Evolutionary conservation across 306 rosid species (phyloP).

Genomic region (Prunus mume): DNA sequence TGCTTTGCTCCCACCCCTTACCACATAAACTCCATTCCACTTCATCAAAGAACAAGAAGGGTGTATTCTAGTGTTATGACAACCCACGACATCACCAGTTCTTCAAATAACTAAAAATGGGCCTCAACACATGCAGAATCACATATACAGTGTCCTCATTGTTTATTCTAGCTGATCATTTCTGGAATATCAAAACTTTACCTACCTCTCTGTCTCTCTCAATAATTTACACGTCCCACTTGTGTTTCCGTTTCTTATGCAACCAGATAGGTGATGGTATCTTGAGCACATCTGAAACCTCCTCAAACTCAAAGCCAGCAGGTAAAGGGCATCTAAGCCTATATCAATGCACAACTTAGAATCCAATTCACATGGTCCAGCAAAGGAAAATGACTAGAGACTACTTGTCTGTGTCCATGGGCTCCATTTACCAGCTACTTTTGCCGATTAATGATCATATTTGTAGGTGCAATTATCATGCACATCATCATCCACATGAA

Average conservation of each 20-base stretch:
- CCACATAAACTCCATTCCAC: neutral
- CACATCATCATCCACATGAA: neutral
- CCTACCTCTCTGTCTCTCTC: neutral
- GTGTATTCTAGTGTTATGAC: neutral
- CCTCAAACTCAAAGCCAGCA: conserved; percentile 1
- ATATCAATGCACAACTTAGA: neutral
- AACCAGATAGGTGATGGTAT: neutral
- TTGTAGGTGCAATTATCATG: neutral
- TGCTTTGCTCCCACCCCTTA: neutral
- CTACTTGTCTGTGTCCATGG: neutral
- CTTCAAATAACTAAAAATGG: neutral
- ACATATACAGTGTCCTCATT: neutral
- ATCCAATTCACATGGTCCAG: neutral
- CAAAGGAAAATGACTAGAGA: neutral
- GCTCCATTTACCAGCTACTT: neutral
- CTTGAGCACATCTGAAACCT: neutral
- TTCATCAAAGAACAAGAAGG: neutral
- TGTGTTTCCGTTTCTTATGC: neutral
- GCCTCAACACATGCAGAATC: neutral
- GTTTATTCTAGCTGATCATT: no score
- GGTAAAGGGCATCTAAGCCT: neutral
- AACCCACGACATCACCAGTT: no score
- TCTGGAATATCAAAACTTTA: neutral
- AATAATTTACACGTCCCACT: neutral
- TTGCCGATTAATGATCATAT: neutral